A percentile compares a stretch with the other conserved stretches of the same genome.
Evolutionary conservation across 2,329 filamentous ascomycete genomes (phyloP).

Genomic region (Claviceps pusilla): DNA sequence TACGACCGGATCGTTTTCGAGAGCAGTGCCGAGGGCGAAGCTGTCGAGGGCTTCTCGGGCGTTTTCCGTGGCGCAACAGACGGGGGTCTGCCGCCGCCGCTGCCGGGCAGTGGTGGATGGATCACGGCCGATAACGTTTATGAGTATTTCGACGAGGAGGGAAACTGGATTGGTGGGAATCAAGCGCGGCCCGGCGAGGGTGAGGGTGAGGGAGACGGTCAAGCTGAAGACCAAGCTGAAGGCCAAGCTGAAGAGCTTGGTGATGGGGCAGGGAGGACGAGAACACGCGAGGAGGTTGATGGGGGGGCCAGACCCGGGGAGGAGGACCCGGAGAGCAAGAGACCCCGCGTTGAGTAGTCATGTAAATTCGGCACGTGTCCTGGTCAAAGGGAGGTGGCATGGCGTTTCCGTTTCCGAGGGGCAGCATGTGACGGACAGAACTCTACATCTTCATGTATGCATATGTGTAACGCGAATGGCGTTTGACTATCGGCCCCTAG

Average conservation of each 20-base stretch:
- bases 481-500: too few relatives aligned
- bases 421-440: not conserved
- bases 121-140: slow-evolving; percentile 86
- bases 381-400: too few relatives aligned
- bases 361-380: not conserved
- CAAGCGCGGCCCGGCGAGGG: slow-evolving; percentile 21
- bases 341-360: slow-evolving; percentile 28
- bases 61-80: slow-evolving; percentile 33
- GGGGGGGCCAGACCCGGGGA: slow-evolving; percentile 29
- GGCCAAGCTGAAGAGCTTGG: slow-evolving; percentile 32
- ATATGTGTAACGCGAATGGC: too few relatives aligned
- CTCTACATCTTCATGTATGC: not conserved
- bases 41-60: slow-evolving; percentile 41
- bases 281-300: slow-evolving; percentile 36
- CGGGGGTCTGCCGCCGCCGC: slow-evolving; percentile 46
- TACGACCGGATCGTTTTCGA: slow-evolving; percentile 44
- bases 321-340: slow-evolving; percentile 31
- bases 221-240: too few relatives aligned
- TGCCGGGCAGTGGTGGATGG: slow-evolving; percentile 65
- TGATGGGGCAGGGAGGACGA: slow-evolving; percentile 46
- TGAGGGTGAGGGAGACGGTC: slow-evolving; percentile 12
- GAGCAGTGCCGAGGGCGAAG: slow-evolving; percentile 31
- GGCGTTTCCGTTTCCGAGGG: too few relatives aligned
- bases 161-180: slow-evolving; percentile 53
- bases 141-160: slow-evolving; percentile 67